A percentile compares a stretch with the other conserved stretches of the same genome.
phyloP scores from a whole-genome alignment of 345 rosid species.

The Boechera divaricarpa region DNA sequence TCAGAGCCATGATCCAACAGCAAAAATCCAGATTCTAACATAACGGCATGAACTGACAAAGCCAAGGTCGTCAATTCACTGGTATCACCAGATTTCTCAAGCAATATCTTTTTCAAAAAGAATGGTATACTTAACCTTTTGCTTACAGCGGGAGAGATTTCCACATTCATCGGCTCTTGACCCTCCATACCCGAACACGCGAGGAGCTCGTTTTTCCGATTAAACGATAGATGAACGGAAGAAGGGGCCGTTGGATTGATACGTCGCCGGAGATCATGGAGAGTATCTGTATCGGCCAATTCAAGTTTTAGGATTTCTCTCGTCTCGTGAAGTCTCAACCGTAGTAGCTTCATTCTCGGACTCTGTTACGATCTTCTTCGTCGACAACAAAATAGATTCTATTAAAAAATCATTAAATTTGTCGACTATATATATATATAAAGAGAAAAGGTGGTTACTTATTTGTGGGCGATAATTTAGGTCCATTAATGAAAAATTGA shows the following conservation, averaged over 20 bases:
- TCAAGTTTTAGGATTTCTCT: slow-evolving; percentile 58
- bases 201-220: slow-evolving; percentile 62
- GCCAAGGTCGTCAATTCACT: slow-evolving; percentile 52
- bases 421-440: neutral
- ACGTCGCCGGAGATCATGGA: slow-evolving; percentile 51
- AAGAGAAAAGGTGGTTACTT: neutral
- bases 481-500: neutral
- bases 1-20: slow-evolving; percentile 53
- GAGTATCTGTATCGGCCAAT: slow-evolving; percentile 45
- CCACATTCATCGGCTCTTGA: slow-evolving; percentile 32
- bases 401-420: neutral
- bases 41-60: slow-evolving; percentile 69
- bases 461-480: neutral
- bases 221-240: slow-evolving; percentile 64
- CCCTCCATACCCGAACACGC: slow-evolving; percentile 3
- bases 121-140: slow-evolving; percentile 58
- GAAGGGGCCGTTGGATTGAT: slow-evolving; percentile 45
- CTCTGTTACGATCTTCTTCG: neutral
- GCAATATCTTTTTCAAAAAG: slow-evolving; percentile 62
- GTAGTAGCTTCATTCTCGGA: slow-evolving; percentile 15
- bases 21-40: slow-evolving; percentile 74
- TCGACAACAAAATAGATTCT: neutral
- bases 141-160: slow-evolving; percentile 19
- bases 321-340: slow-evolving; percentile 59
- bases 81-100: slow-evolving; percentile 55